Evolutionary conservation across 345 rosid genomes (phyloP), one percentile per base, ranked within the genome.

Genomic region (Pistacia integerrima): DNA sequence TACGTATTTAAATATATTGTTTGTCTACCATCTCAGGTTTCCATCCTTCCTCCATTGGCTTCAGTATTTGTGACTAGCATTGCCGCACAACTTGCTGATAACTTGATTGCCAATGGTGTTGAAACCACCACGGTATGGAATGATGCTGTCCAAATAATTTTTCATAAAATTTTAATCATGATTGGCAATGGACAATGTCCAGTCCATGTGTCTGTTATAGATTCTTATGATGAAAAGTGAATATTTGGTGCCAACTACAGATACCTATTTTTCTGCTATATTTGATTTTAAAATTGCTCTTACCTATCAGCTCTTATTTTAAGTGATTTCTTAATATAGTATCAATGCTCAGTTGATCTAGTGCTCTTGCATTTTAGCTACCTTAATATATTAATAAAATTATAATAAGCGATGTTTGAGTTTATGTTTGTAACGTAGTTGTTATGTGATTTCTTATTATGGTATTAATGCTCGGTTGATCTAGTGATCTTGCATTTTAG

Each of bases 31-130:
- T 80, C 77, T 74, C 91, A 95, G 99, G 98, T 95, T 74, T 95
- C 99, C 36, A 88, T 95, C 89, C 99, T 95, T 83, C 99, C 99
- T 74, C 97, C 99, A 36, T 77, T 93, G 81, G 94, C 98, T 84
- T 95, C 98, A 41, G 70, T 90, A 80, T 83, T 95, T 5, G 93
- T 93, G 74, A 89, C 94, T 38, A 90, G 84, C 76, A 56, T 89
- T 65, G 99, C 97, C 65, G 81, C 99, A 69, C 99, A 93, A 72
- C 67, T 90, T 66, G 97, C 99, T 54, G 99, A 95, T 84, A 86
- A 84, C 79, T 88, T 93, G 77, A 95, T 95, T 51, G 59, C 96
- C 60, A 90, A 74, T 75, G 97, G 99, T 70, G 88, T 92, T 77
- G 93, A 91, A 60, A 90, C 92, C 73, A 95, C 98, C 44, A 89